Conservation (phyloP, 176 grass and related monocot genomes). For the Hordeum marinum region DNA sequence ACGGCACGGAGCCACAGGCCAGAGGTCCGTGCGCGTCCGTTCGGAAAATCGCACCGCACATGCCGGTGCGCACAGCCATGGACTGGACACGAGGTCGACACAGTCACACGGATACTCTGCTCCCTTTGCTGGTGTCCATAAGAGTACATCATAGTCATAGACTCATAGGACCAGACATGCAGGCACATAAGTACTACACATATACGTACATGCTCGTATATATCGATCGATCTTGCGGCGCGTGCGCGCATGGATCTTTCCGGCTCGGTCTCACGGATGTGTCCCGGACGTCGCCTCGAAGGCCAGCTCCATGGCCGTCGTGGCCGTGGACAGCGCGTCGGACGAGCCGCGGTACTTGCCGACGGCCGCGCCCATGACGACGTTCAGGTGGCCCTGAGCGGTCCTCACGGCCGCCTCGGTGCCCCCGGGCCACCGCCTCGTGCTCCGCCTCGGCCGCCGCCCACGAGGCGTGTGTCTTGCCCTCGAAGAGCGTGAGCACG, state of each 20-base stretch:
- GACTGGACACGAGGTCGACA: background rate
- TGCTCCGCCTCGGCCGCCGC: conserved; percentile 19
- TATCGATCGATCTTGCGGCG: background rate
- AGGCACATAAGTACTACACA: background rate
- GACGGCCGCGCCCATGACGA: conserved; percentile 25
- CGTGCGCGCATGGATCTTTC: background rate
- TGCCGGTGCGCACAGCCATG: background rate
- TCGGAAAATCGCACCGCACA: background rate
- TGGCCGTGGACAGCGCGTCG: conserved; percentile 25
- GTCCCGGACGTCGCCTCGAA: conserved; percentile 2
- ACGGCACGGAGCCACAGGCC: no score
- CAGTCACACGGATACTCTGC: no score
- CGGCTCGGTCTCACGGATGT: background rate
- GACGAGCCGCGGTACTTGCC: conserved; percentile 15
- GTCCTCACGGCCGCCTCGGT: conserved; percentile 10
- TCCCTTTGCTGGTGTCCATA: no score
- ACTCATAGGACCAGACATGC: no score
- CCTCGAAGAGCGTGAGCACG: conserved; percentile 41
- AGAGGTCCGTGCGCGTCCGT: no score
- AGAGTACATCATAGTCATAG: no score
- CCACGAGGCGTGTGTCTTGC: conserved; percentile 18
- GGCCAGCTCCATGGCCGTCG: conserved; percentile 24
- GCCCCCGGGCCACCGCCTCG: conserved; percentile 1
- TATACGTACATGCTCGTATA: no score
- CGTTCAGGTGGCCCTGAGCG: conserved; percentile 23